Evolutionary conservation across 805 yeast species (phyloP), one percentile per base, ranked within the genome.

Genomic region (Cyberlindnera amylophila): DNA sequence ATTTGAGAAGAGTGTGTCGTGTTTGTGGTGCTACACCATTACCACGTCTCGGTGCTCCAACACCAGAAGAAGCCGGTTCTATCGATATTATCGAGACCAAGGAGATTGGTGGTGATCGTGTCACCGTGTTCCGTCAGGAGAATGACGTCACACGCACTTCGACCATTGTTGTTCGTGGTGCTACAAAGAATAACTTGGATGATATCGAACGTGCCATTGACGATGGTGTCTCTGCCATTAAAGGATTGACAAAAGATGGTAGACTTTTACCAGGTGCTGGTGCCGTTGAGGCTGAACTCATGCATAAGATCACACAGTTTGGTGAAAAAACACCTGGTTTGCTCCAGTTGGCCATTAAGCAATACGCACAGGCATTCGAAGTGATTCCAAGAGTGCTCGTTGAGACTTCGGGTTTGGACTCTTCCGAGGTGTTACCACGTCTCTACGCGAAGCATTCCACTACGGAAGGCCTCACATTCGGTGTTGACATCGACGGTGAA

Each of bases 21-120:
- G 98, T 93, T 14, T 90, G 96, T 66, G 98, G 98, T 37, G 97
- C 97, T 34, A 85, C 97, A 21, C 97, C 98, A 44, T 74, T 91
- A 61, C 91, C 96, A 39, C 76, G 96, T 64, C 73, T 90, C 45
- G 96, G 96, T 51, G 95, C 96, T 2, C 97, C 97, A 54, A 78
- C 86, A 68, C 91, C 96, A 16, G 96, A 90, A 58, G 97, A 91
- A 66, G 77, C 87, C 72, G 99, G 99, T 42, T 61, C 74, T 33
- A 77, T 93, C 47, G 99, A 91, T 61, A 64, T 82, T 24, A 91
- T 93, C 38, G 95, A 86, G 69, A 84, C 96, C 18, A 79, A 77
- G 56, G 99, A 93, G 70, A 88, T 93, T 61, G 99, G 99, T 51
- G 96, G 97, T 41, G 97, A 93, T 67, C 79, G 96, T 64, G 98